These are phyloP conservation scores for Cephaloascus albidus DNA, from an alignment of 805 yeast species.

Conservation along the genomic window DNA sequence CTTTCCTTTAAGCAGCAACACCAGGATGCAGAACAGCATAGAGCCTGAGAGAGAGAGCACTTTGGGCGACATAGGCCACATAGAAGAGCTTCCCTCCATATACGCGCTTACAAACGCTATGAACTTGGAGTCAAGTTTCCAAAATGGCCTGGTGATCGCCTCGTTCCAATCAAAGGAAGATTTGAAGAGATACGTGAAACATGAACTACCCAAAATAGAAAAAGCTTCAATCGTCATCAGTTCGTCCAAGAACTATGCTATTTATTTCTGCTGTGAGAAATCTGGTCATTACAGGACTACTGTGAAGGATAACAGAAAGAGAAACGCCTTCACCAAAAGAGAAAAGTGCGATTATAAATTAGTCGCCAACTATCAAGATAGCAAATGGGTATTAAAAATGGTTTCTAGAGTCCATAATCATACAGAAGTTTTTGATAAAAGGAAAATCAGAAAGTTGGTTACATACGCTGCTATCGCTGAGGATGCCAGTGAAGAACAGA, in stretches of 20 bases:
- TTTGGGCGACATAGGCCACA: no score
- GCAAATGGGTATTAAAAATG: constrained; percentile 38
- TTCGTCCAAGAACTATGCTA: constrained; percentile 37
- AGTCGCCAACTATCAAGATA: constrained; percentile 31
- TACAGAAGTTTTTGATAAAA: constrained; percentile 16
- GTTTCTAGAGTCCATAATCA: constrained; percentile 36
- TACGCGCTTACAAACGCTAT: background rate
- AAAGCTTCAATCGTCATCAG: constrained; percentile 35
- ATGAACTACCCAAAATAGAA: constrained; percentile 23
- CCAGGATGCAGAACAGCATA: no score
- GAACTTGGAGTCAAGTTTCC: constrained; percentile 13
- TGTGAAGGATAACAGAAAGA: constrained; percentile 33
- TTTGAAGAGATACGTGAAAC: constrained; percentile 24
- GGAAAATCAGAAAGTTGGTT: background rate
- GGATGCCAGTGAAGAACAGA: background rate
- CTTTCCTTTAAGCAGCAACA: no score
- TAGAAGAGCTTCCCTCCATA: background rate
- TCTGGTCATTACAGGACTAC: constrained; percentile 36
- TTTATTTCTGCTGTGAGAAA: constrained; percentile 36
- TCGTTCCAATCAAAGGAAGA: constrained; percentile 17
- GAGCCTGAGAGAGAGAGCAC: no score
- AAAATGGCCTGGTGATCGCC: constrained; percentile 19
- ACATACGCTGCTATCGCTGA: background rate
- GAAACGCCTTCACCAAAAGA: constrained; percentile 37
- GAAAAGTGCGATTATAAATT: constrained; percentile 35